A percentile compares a stretch with the other conserved stretches of the same genome.
Conservation (phyloP, 805 yeast species). For the Lachancea mirantina region DNA sequence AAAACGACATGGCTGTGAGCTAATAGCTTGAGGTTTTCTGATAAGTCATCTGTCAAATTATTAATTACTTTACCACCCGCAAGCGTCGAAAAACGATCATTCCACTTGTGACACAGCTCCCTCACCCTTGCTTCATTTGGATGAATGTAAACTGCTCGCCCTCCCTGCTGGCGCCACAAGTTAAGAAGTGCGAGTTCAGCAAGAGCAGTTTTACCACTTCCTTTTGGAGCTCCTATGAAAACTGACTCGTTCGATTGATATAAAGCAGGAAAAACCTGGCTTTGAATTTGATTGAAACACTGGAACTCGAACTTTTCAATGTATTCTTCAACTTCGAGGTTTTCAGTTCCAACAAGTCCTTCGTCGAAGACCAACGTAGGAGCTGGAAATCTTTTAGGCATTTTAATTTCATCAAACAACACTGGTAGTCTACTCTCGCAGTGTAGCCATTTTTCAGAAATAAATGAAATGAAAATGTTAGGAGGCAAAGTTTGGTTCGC, state of each 20-base stretch:
- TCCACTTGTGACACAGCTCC: constrained; percentile 45
- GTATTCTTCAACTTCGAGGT: constrained; percentile 45
- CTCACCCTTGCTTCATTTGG: constrained; percentile 57
- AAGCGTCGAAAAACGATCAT: constrained; percentile 36
- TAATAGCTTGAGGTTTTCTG: constrained; percentile 47
- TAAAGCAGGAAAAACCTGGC: constrained; percentile 57
- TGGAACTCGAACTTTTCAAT: constrained; percentile 38
- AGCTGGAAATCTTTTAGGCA: constrained; percentile 28
- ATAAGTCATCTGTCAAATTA: constrained; percentile 46
- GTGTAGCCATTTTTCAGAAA: constrained; percentile 84
- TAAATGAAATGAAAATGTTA: constrained; percentile 59
- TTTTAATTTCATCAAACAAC: constrained; percentile 23
- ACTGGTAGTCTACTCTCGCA: constrained; percentile 59
- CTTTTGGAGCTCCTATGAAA: constrained; percentile 66
- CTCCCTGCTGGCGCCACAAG: constrained; percentile 64
- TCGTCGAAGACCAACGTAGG: constrained; percentile 17
- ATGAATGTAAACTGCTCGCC: constrained; percentile 65
- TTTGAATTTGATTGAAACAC: constrained; percentile 64
- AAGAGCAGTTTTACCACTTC: constrained; percentile 63
- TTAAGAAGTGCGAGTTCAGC: constrained; percentile 68
- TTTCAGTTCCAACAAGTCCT: constrained; percentile 43
- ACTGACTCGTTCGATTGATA: constrained; percentile 52
- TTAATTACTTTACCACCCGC: constrained; percentile 53
- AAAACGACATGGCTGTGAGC: constrained; percentile 59
- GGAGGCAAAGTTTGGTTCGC: constrained; percentile 45